Evolutionary conservation across 371 early-diverging fungal genomes (phyloP).

Genomic region (Syncephalis fuscata): DNA sequence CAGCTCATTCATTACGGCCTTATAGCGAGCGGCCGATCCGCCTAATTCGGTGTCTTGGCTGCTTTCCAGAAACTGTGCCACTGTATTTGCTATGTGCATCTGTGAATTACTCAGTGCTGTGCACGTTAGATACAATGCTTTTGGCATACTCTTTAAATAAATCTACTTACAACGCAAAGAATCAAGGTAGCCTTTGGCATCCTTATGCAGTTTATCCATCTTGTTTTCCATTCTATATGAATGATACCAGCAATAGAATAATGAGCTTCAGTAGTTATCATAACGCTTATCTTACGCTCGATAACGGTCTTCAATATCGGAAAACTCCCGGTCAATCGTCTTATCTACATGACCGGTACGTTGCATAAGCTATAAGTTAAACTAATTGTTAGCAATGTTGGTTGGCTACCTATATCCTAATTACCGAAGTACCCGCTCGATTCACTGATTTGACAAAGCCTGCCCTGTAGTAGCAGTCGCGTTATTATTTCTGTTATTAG

Average conservation of each 20-base stretch:
- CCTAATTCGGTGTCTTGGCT: conserved; percentile 20
- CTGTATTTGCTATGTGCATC: conserved; percentile 55
- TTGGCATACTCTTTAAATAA: neutral
- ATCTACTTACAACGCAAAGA: conserved; percentile 51
- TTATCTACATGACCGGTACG: conserved; percentile 50
- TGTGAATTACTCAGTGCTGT: conserved; percentile 73
- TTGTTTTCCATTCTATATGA: conserved; percentile 79
- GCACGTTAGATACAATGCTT: neutral
- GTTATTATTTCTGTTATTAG: neutral
- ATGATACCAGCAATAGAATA: neutral
- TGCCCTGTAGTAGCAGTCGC: too few relatives aligned
- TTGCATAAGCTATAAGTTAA: conserved; percentile 55
- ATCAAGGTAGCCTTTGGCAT: conserved; percentile 87
- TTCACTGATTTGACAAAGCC: conserved; percentile 75
- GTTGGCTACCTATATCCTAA: conserved; percentile 1
- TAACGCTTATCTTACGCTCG: conserved; percentile 25
- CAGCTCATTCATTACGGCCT: conserved; percentile 51
- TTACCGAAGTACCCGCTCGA: conserved; percentile 62
- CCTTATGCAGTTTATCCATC: conserved; percentile 68
- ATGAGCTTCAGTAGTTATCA: neutral
- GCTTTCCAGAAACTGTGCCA: conserved; percentile 49
- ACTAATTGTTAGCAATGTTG: too few relatives aligned
- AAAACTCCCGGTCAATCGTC: conserved; percentile 72
- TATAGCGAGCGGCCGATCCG: conserved; percentile 38
- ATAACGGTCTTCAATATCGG: conserved; percentile 70